phyloP scores from a whole-genome alignment of 2,329 filamentous ascomycete genomes.

The Calonectria crousiana region DNA sequence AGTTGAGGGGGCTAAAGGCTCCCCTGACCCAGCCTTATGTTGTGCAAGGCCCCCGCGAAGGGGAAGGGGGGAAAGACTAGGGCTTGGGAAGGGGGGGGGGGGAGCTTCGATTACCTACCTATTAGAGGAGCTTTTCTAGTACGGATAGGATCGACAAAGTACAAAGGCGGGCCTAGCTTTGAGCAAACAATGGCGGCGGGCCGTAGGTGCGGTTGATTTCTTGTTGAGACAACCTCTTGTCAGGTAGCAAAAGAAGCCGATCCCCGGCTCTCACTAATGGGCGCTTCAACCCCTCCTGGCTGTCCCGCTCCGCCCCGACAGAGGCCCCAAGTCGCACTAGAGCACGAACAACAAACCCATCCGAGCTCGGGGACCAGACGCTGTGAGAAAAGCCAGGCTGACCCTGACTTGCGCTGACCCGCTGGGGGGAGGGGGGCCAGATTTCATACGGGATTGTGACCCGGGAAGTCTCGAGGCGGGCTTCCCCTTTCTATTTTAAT shows the following conservation, averaged over 20 bases:
- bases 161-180: background rate
- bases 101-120: slow-evolving; percentile 1
- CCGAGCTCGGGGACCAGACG: slow-evolving; percentile 8
- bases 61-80: background rate
- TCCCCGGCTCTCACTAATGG: slow-evolving; percentile 4
- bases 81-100: background rate
- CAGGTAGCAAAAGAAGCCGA: background rate
- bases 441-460: slow-evolving; percentile 16
- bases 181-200: slow-evolving; percentile 5
- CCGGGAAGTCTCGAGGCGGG: background rate
- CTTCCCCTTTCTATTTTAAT: background rate
- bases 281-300: slow-evolving; percentile 10
- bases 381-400: slow-evolving; percentile 2
- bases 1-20: slow-evolving; percentile 10
- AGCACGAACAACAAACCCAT: slow-evolving; percentile 21
- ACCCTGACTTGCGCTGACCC: slow-evolving; percentile 12
- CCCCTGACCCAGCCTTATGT: slow-evolving; percentile 32
- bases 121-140: slow-evolving; percentile 3
- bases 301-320: slow-evolving; percentile 1
- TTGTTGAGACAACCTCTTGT: background rate
- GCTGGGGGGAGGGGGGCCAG: slow-evolving; percentile 1
- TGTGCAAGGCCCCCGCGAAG: slow-evolving; percentile 19
- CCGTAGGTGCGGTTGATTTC: background rate
- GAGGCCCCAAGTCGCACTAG: slow-evolving; percentile 12
- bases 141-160: slow-evolving; percentile 1